phyloP scores from a whole-genome alignment of 306 rosid species.

The Calophaca sinica region DNA sequence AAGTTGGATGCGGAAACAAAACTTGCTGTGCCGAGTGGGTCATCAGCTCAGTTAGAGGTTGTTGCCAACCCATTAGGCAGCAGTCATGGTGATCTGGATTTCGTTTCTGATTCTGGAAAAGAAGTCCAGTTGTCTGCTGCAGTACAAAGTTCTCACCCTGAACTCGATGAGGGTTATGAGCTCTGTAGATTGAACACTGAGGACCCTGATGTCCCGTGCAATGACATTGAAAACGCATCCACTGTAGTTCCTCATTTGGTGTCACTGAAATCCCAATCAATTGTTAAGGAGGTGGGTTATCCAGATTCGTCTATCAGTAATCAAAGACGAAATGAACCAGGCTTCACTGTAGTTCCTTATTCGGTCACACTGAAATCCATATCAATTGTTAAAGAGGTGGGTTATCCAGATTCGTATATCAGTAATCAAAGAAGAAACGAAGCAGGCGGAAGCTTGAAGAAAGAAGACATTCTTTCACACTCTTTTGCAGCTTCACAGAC shows the following conservation, averaged over 20 bases:
- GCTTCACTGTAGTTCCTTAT: no score
- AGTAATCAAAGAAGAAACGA: conserved; percentile 42
- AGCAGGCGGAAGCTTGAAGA: conserved; percentile 50
- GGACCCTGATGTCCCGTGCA: conserved; percentile 69
- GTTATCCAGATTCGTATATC: conserved; percentile 41
- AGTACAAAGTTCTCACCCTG: conserved; percentile 35
- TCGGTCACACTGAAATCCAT: conserved; percentile 39
- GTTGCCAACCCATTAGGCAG: conserved; percentile 36
- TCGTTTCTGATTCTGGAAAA: conserved; percentile 48
- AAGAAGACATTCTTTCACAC: conserved; percentile 50
- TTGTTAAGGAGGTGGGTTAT: conserved; percentile 45
- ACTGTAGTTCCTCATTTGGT: conserved; percentile 13
- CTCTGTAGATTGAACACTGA: conserved; percentile 66
- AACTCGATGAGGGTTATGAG: conserved; percentile 43
- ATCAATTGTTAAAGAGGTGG: conserved; percentile 44
- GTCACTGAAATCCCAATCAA: conserved; percentile 40
- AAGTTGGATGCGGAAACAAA: conserved; percentile 42
- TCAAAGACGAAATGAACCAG: conserved; percentile 42
- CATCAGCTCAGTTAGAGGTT: conserved; percentile 41
- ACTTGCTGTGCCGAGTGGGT: conserved; percentile 40
- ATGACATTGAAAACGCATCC: conserved; percentile 45
- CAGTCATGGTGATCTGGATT: conserved; percentile 43
- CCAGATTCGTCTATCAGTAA: conserved; percentile 40
- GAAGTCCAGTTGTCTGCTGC: conserved; percentile 42
- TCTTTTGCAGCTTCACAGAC: conserved; percentile 44